Evolutionary conservation across 495 filamentous ascomycete species (phyloP).

Genomic region (Podospora comata): DNA sequence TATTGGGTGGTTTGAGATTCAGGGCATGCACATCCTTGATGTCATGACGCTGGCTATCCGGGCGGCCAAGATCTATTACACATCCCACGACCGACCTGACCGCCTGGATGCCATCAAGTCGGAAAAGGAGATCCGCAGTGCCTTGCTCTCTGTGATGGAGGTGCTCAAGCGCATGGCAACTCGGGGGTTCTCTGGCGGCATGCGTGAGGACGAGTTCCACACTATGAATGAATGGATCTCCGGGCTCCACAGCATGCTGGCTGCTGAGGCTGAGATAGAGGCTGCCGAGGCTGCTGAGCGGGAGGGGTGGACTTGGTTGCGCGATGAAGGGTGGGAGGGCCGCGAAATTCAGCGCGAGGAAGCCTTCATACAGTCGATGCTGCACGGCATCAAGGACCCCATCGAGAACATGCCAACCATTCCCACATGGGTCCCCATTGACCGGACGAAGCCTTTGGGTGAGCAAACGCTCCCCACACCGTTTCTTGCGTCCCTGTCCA

Average conservation of each 20-base stretch:
- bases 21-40: slow-evolving; percentile 88
- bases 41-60: slow-evolving; percentile 90
- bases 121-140: slow-evolving; percentile 73
- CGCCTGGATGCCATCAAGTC: slow-evolving; percentile 80
- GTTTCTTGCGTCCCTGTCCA: slow-evolving; percentile 69
- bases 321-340: slow-evolving; percentile 72
- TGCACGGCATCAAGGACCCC: slow-evolving; percentile 35
- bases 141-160: slow-evolving; percentile 81
- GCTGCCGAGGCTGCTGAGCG: slow-evolving; percentile 66
- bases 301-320: slow-evolving; percentile 73
- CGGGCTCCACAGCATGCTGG: slow-evolving; percentile 69
- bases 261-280: slow-evolving; percentile 71
- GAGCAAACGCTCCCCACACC: slow-evolving; percentile 58
- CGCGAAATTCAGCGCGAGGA: slow-evolving; percentile 74
- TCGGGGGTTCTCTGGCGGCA: slow-evolving; percentile 80
- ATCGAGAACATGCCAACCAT: slow-evolving; percentile 46
- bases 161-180: slow-evolving; percentile 86
- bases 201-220: slow-evolving; percentile 67
- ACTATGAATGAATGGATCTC: slow-evolving; percentile 74
- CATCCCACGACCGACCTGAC: slow-evolving; percentile 74
- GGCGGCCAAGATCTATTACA: slow-evolving; percentile 94
- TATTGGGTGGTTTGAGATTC: slow-evolving; percentile 74
- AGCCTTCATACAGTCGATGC: slow-evolving; percentile 70
- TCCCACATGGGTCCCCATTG: slow-evolving; percentile 66
- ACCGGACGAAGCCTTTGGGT: slow-evolving; percentile 28